phyloP scores from a whole-genome alignment of 2,329 filamentous ascomycete genomes.

The Fusarium graminum region DNA sequence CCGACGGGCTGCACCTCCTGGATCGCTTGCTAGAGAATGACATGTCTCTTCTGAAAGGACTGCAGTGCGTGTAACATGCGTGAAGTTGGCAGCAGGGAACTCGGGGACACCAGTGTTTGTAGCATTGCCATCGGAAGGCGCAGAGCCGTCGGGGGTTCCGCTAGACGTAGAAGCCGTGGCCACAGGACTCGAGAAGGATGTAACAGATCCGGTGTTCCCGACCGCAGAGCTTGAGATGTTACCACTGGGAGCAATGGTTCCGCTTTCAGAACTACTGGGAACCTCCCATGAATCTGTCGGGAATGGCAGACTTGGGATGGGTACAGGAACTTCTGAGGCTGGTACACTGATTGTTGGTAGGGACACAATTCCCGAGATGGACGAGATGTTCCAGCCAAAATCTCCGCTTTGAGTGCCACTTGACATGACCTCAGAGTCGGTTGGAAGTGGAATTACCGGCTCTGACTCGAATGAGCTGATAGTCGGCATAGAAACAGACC shows the following conservation, averaged over 20 bases:
- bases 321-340: constrained; percentile 10
- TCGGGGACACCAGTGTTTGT: constrained; percentile 27
- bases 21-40: constrained; percentile 48
- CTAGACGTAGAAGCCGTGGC: constrained; percentile 11
- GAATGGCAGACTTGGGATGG: constrained; percentile 9
- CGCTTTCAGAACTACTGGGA: constrained; percentile 7
- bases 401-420: background rate
- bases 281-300: constrained; percentile 2
- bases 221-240: constrained; percentile 1
- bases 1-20: constrained; percentile 44
- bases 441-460: background rate
- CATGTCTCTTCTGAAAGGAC: constrained; percentile 49
- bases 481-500: background rate
- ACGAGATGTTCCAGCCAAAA: constrained; percentile 4
- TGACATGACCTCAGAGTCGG: constrained; percentile 1
- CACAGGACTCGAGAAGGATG: constrained; percentile 34
- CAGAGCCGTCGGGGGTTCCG: constrained; percentile 14
- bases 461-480: background rate
- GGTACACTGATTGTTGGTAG: constrained; percentile 29
- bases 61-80: constrained; percentile 51
- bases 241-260: background rate
- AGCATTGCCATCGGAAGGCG: constrained; percentile 21
- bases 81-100: constrained; percentile 52
- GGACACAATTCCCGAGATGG: constrained; percentile 17
- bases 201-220: constrained; percentile 20